Conservation (phyloP, 106 monocot species). For the Cymbidium sinense region DNA sequence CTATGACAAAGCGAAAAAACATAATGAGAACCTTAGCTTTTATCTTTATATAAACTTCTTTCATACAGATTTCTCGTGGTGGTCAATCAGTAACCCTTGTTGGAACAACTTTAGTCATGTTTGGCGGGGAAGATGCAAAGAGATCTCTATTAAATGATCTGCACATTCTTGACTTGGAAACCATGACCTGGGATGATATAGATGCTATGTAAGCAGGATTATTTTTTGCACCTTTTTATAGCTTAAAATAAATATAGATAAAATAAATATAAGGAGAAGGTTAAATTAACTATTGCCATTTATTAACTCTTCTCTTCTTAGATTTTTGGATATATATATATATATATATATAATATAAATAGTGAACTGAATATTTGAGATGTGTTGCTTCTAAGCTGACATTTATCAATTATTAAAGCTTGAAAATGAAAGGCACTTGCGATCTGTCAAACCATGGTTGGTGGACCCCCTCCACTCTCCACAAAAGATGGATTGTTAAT, state of each 20-base stretch:
- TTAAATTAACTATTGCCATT: not conserved
- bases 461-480: not conserved
- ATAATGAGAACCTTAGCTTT: not conserved
- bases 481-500: not conserved
- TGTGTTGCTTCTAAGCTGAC: not conserved
- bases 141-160: conserved; percentile 93
- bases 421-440: not conserved
- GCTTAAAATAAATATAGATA: not conserved
- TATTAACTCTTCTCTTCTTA: not conserved
- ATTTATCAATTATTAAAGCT: not conserved
- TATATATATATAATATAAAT: not conserved
- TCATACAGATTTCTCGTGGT: conserved; percentile 80
- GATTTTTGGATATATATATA: not conserved
- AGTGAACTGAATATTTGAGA: not conserved
- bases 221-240: not conserved
- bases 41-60: not conserved
- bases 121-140: conserved; percentile 99
- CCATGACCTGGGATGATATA: conserved; percentile 99
- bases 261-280: not conserved
- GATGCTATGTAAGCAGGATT: conserved; percentile 77
- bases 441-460: not conserved
- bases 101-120: conserved; percentile 80
- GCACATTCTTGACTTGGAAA: conserved; percentile 97
- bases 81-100: conserved; percentile 94
- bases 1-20: not conserved